phyloP scores from a whole-genome alignment of 1,284 basidiomycete species.

The Boletellus deceptivus region DNA sequence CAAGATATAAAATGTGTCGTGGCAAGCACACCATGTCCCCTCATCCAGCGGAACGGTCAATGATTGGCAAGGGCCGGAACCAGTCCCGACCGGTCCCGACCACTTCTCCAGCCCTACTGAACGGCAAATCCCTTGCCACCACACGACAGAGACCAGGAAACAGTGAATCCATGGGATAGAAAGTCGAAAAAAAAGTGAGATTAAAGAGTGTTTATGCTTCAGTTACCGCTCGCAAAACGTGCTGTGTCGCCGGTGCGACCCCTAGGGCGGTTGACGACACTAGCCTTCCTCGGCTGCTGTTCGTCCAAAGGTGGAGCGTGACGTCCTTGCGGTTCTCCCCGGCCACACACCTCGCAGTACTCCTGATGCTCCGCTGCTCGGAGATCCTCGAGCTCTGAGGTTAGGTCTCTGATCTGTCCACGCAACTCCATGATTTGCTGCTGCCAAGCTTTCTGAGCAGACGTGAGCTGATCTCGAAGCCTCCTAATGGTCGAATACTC shows the following conservation, averaged over 20 bases:
- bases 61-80: no score
- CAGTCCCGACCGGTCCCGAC: no score
- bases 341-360: slow-evolving; percentile 62
- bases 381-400: slow-evolving; percentile 60
- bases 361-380: slow-evolving; percentile 40
- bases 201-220: slow-evolving; percentile 17
- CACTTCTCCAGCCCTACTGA: no score
- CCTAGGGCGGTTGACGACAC: slow-evolving; percentile 66
- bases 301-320: slow-evolving; percentile 9
- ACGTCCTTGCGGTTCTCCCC: slow-evolving; percentile 37
- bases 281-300: slow-evolving; percentile 28
- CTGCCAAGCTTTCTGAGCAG: slow-evolving; percentile 63
- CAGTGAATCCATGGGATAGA: slow-evolving; percentile 17
- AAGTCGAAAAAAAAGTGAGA: slow-evolving; percentile 9
- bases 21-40: slow-evolving; percentile 14
- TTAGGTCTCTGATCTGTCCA: slow-evolving; percentile 67
- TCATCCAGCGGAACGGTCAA: no score
- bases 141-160: slow-evolving; percentile 16
- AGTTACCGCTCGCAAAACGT: slow-evolving; percentile 56
- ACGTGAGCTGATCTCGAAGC: slow-evolving; percentile 61
- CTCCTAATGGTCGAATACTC: slow-evolving; percentile 48
- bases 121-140: neutral
- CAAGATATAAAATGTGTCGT: slow-evolving; percentile 11
- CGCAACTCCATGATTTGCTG: slow-evolving; percentile 73
- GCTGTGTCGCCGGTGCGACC: slow-evolving; percentile 60